Conservation (phyloP, 2,329 filamentous ascomycete species). For the Diaporthe capsici region DNA sequence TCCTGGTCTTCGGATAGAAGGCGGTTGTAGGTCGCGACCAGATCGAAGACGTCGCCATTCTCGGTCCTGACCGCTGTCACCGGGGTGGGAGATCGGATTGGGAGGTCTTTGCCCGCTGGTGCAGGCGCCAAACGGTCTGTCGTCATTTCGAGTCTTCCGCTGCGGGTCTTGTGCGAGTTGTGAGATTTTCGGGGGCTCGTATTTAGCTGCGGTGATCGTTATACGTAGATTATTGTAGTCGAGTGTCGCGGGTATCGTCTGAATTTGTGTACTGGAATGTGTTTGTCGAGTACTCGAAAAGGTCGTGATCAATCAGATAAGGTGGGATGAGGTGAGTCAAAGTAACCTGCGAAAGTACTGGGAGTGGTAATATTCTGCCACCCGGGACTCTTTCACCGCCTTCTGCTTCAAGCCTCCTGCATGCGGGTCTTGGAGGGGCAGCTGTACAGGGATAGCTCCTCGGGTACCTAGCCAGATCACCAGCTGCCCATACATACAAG, state of each 20-base stretch:
- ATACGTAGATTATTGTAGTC: not conserved
- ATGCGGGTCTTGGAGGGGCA: constrained; percentile 15
- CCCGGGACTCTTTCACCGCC: constrained; percentile 15
- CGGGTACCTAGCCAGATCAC: constrained; percentile 24
- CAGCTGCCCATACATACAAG: not conserved
- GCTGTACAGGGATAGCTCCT: constrained; percentile 9
- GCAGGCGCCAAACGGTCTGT: constrained; percentile 32
- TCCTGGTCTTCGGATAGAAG: constrained; percentile 79
- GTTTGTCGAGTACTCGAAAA: not conserved
- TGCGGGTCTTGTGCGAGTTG: not conserved
- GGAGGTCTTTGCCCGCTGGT: constrained; percentile 33
- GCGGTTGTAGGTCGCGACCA: constrained; percentile 68
- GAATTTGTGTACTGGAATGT: not conserved
- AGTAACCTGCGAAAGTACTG: not conserved
- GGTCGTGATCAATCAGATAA: not conserved
- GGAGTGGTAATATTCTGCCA: constrained; percentile 4
- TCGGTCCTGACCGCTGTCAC: constrained; percentile 38
- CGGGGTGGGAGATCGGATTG: constrained; percentile 31
- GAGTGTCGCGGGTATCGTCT: not conserved
- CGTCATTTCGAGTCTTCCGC: constrained; percentile 31
- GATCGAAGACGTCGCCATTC: constrained; percentile 55
- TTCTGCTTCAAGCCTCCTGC: not conserved
- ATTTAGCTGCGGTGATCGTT: not conserved
- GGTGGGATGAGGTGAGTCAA: constrained; percentile 35
- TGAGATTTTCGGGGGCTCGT: no score